These are phyloP conservation scores for Carallia brachiata DNA, from an alignment of 345 rosid species.

Conservation along the genomic window DNA sequence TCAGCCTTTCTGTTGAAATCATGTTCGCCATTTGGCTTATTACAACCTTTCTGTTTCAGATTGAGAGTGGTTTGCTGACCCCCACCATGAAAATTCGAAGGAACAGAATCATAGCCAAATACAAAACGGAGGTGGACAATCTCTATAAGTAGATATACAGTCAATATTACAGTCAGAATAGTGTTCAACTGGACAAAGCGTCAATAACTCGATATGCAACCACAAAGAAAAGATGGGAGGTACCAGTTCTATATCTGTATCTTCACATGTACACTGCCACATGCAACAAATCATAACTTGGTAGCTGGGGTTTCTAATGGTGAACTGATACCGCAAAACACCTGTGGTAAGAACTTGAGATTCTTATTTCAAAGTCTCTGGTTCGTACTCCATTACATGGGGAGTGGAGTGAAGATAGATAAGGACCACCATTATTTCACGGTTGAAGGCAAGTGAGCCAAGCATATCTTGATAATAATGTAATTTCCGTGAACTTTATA, in stretches of 20 bases:
- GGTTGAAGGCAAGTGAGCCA: too few species aligned
- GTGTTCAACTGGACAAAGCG: background rate
- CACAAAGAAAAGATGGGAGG: background rate
- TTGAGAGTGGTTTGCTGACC: slow-evolving; percentile 85
- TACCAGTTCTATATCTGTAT: background rate
- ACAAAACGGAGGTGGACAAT: slow-evolving; percentile 52
- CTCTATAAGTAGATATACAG: slow-evolving; percentile 46
- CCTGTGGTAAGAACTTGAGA: too few species aligned
- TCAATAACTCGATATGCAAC: background rate
- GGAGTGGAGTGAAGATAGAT: too few species aligned
- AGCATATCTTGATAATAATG: too few species aligned
- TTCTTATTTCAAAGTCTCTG: too few species aligned
- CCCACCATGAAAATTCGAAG: slow-evolving; percentile 94
- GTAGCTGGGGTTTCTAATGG: too few species aligned
- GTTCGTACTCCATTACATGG: too few species aligned
- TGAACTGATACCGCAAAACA: too few species aligned
- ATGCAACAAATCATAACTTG: too few species aligned
- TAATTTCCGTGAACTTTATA: too few species aligned
- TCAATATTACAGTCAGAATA: background rate
- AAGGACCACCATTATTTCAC: too few species aligned
- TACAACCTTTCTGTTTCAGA: slow-evolving; percentile 44
- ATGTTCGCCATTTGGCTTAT: background rate
- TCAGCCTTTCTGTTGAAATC: background rate
- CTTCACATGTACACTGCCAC: too few species aligned
- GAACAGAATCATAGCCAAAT: slow-evolving; percentile 54